Evolutionary conservation across 495 filamentous ascomycete genomes (phyloP).

Genomic region (Rostrohypoxylon terebratum): DNA sequence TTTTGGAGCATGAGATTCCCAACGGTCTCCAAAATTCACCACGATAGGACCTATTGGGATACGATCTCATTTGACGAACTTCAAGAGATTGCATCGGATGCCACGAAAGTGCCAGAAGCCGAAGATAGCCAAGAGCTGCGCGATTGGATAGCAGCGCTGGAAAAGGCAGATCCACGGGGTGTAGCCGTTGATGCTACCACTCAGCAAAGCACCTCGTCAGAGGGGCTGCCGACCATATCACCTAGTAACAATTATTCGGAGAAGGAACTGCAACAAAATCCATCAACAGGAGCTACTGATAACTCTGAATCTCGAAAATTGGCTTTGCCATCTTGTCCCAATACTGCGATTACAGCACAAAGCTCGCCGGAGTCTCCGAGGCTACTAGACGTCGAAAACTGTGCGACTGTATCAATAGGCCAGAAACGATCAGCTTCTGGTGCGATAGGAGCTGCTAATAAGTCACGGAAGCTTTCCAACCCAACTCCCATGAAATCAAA

Average conservation of each 20-base stretch:
- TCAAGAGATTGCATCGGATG: slow-evolving; percentile 56
- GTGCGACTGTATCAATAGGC: not conserved
- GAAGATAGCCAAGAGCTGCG: slow-evolving; percentile 64
- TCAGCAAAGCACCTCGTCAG: slow-evolving; percentile 42
- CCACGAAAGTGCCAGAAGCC: slow-evolving; percentile 46
- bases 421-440: slow-evolving; percentile 34
- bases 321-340: not conserved
- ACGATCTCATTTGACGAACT: slow-evolving; percentile 57
- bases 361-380: slow-evolving; percentile 1
- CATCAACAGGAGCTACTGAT: not conserved
- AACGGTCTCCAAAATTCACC: slow-evolving; percentile 59
- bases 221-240: slow-evolving; percentile 14
- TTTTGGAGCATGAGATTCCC: slow-evolving; percentile 63
- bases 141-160: slow-evolving; percentile 67
- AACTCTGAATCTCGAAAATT: not conserved
- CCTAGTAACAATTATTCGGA: not conserved
- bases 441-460: slow-evolving; percentile 13
- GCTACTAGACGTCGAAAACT: slow-evolving; percentile 12
- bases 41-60: slow-evolving; percentile 59
- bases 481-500: slow-evolving; percentile 8
- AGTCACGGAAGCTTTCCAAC: slow-evolving; percentile 15
- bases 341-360: not conserved
- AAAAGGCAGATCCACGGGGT: slow-evolving; percentile 57
- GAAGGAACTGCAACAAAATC: not conserved
- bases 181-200: slow-evolving; percentile 47